Evolutionary conservation across 768 basidiomycete genomes (phyloP).

Genomic region (Galerina marginata): DNA sequence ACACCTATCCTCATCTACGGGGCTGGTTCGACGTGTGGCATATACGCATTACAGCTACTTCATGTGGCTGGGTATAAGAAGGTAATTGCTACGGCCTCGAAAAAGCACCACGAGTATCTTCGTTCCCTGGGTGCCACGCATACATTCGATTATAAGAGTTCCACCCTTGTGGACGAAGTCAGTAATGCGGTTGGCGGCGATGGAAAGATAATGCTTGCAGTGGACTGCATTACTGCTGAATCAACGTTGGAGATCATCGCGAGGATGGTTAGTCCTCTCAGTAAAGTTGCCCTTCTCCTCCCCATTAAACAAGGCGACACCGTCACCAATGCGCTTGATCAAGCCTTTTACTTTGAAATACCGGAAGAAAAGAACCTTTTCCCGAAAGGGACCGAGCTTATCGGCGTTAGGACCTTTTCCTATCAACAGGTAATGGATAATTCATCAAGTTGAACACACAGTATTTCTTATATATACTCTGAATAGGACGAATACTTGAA

Average conservation of each 20-base stretch:
- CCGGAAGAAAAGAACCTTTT: conserved; percentile 44
- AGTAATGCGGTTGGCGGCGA: conserved; percentile 36
- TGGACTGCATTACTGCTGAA: conserved; percentile 45
- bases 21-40: conserved; percentile 45
- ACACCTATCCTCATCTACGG: conserved; percentile 51
- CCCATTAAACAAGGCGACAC: conserved; percentile 52
- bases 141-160: conserved; percentile 46
- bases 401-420: conserved; percentile 46
- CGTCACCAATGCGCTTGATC: conserved; percentile 34
- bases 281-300: conserved; percentile 47
- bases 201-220: conserved; percentile 36
- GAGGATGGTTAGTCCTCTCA: conserved; percentile 41
- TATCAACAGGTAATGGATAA: conserved; percentile 41
- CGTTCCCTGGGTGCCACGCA: conserved; percentile 44
- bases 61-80: conserved; percentile 46
- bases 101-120: conserved; percentile 43
- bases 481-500: conserved; percentile 45
- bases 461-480: background rate
- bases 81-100: conserved; percentile 47
- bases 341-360: conserved; percentile 38
- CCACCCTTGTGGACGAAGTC: conserved; percentile 41
- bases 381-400: conserved; percentile 37
- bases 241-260: conserved; percentile 41
- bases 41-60: conserved; percentile 44
- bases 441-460: no score